Evolutionary conservation across 1,284 basidiomycete genomes (phyloP).

Genomic region (Anthracocystis walkeri): DNA sequence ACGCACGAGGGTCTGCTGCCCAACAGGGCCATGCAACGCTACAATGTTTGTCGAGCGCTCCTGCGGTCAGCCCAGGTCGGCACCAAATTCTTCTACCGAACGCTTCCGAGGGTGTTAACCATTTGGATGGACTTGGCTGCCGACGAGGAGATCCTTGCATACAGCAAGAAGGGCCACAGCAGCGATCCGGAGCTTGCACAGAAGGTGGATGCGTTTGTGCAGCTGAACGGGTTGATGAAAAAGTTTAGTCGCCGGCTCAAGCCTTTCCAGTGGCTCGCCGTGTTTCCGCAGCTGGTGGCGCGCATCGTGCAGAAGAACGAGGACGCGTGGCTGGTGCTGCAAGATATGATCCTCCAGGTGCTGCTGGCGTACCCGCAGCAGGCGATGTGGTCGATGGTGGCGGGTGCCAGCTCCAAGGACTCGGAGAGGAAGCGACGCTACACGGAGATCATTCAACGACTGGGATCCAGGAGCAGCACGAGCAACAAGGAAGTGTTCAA

Average conservation of each 20-base stretch:
- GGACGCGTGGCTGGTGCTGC: constrained; percentile 78
- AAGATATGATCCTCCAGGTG: constrained; percentile 80
- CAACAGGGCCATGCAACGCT: constrained; percentile 56
- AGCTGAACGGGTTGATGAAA: constrained; percentile 72
- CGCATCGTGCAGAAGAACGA: constrained; percentile 84
- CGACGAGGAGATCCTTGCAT: constrained; percentile 63
- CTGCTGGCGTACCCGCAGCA: constrained; percentile 88
- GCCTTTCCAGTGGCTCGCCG: constrained; percentile 82
- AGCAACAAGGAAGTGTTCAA: constrained; percentile 49
- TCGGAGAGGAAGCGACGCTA: constrained; percentile 77
- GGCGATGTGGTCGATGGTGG: constrained; percentile 91
- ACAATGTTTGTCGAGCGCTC: constrained; percentile 78
- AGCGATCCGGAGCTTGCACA: constrained; percentile 30
- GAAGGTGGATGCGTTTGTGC: constrained; percentile 53
- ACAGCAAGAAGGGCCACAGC: constrained; percentile 47
- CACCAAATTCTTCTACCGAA: constrained; percentile 97
- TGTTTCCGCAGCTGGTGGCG: constrained; percentile 96
- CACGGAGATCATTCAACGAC: constrained; percentile 73
- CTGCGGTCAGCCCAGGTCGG: constrained; percentile 82
- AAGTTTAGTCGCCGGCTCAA: constrained; percentile 81
- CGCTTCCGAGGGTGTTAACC: constrained; percentile 90
- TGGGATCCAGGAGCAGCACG: constrained; percentile 21
- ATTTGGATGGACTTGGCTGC: constrained; percentile 97
- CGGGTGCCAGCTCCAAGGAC: constrained; percentile 87
- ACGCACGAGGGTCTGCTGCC: constrained; percentile 72